Conservation (phyloP, 495 filamentous ascomycete species). For the Talaromyces proteolyticus region DNA sequence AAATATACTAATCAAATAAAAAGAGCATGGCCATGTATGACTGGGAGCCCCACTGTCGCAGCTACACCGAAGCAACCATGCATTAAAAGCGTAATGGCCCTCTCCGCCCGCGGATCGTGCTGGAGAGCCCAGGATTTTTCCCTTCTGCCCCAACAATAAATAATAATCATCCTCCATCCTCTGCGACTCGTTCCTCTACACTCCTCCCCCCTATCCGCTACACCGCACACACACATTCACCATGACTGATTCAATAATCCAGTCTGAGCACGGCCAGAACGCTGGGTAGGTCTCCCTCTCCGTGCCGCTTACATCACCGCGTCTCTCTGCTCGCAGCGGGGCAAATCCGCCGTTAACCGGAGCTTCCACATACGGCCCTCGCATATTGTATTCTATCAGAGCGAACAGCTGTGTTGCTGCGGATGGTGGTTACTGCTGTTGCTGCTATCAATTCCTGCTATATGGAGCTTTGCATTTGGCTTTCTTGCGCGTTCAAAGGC, state of each 20-base stretch:
- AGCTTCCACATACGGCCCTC: no score
- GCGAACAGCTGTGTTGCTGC: no score
- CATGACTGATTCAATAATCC: slow-evolving; percentile 61
- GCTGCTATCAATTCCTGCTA: not conserved
- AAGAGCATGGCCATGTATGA: no score
- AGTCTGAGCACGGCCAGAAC: slow-evolving; percentile 51
- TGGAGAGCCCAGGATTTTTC: slow-evolving; percentile 8
- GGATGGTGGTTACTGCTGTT: no score
- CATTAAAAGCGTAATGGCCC: not conserved
- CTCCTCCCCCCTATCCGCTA: no score
- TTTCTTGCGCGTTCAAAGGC: slow-evolving; percentile 1
- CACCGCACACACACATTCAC: no score
- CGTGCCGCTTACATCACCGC: slow-evolving; percentile 43
- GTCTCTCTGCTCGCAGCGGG: slow-evolving; percentile 23
- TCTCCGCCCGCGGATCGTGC: slow-evolving; percentile 26
- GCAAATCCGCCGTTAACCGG: slow-evolving; percentile 9
- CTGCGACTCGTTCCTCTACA: slow-evolving; percentile 10
- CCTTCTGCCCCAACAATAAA: slow-evolving; percentile 12
- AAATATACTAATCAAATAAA: no score
- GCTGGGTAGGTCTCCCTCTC: slow-evolving; percentile 55
- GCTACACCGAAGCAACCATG: not conserved
- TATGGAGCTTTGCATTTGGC: not conserved
- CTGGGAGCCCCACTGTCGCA: not conserved
- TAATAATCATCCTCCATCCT: slow-evolving; percentile 13
- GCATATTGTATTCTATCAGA: no score